Evolutionary conservation across 257 asterid genomes (phyloP), one percentile per base, ranked within the genome.

Genomic region (Solanum pennellii): DNA sequence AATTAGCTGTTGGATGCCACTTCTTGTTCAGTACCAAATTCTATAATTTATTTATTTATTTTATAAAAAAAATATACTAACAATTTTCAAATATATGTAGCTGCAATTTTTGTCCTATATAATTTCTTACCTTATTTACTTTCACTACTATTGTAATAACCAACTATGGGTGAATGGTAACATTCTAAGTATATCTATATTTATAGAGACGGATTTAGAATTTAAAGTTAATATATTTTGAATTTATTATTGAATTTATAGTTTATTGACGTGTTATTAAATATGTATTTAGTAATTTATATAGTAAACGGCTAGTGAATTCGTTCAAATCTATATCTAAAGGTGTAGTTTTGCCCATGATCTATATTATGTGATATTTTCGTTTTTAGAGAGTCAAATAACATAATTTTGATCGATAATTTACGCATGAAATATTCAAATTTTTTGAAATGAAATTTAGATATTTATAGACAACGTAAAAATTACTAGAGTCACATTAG

Each of bases 1-100:
- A 80, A 79, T 21, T 45, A 80, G 68, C 84, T 80, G 42, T 29
- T 80, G 66, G 84, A 45, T 80, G 27, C 84, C 68, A 80, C 68
- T 49, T 80, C 60, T 21, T 14, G 41, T 44, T 45, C 83, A 42
- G 62, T 74, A 76, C 83, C 12, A 76, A 42, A 41, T 23, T 76
- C 11, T 59, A 77, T 35, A 5, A 35, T 73, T 31, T 66, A 20
- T 7, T 62, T 62, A 62, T 25, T 66, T 7, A 52, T 25, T 25
- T 74, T 75, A 39, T 12, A 23, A 41, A 25, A 16, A 27, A 16
- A 4, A 77, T 27, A 47, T 13, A 4, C 35, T 33, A 25, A 15
- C 15, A 44, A 45, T 25, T 45, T 45, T 25, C 66, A 45, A 25
- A 45, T 79, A 79, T 77, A 13, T 3, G 15, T 82, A 82, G 85